phyloP scores from a whole-genome alignment of 176 grass and related monocot genomes.

The Carex parvula region DNA sequence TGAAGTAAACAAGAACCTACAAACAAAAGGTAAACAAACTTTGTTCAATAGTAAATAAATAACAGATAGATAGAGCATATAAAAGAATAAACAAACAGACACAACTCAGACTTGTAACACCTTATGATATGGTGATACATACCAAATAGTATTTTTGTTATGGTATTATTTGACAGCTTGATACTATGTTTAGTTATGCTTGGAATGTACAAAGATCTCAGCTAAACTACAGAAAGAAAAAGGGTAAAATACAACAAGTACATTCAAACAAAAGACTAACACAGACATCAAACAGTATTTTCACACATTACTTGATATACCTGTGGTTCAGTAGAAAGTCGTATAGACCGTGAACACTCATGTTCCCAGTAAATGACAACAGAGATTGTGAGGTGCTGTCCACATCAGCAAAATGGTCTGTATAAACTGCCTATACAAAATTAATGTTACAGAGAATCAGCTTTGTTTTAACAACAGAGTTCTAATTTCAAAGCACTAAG shows the following conservation, averaged over 20 bases:
- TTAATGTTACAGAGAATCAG: background rate
- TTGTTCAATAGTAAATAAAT: constrained; percentile 19
- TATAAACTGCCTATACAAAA: constrained; percentile 53
- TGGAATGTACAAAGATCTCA: background rate
- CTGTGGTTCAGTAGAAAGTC: constrained; percentile 87
- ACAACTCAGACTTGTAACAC: background rate
- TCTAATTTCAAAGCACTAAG: background rate
- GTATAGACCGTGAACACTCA: constrained; percentile 75
- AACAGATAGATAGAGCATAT: background rate
- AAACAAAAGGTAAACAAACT: constrained; percentile 21
- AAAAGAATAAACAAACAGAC: background rate
- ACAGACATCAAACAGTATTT: background rate
- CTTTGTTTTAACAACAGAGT: background rate
- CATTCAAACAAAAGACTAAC: background rate
- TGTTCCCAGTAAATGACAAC: constrained; percentile 61
- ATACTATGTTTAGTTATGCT: background rate
- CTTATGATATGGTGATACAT: background rate
- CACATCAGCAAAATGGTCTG: constrained; percentile 62
- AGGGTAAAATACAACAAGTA: background rate
- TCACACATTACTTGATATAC: constrained; percentile 28
- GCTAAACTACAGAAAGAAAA: background rate
- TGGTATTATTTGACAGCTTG: background rate
- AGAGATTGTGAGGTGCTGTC: constrained; percentile 80
- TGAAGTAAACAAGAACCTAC: constrained; percentile 60
- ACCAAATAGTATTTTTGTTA: background rate